phyloP scores from a whole-genome alignment of 1,139 yeast genomes.

The Hanseniaspora gamundiae region DNA sequence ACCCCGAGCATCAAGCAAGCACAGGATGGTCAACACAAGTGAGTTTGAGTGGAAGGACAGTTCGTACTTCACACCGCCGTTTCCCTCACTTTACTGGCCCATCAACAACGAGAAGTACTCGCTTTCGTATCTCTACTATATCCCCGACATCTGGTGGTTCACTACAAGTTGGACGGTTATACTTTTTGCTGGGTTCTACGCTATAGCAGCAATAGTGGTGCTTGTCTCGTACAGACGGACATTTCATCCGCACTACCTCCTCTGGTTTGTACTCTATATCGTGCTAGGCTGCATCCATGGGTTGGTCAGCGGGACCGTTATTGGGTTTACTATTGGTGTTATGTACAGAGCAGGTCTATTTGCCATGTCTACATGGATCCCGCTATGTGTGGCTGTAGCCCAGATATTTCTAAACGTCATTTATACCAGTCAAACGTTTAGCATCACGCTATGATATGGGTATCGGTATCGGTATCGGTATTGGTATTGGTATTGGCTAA shows the following conservation, averaged over 20 bases:
- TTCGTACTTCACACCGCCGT: constrained; percentile 52
- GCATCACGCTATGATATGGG: constrained; percentile 2
- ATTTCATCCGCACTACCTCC: constrained; percentile 1
- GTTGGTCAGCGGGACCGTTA: constrained; percentile 55
- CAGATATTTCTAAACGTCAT: constrained; percentile 55
- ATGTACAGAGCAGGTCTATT: constrained; percentile 67
- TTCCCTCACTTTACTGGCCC: constrained; percentile 80
- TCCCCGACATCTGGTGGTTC: constrained; percentile 72
- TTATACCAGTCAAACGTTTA: constrained; percentile 2
- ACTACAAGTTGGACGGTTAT: constrained; percentile 75
- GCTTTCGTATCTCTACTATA: constrained; percentile 51
- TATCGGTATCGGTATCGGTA: neutral
- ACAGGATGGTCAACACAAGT: neutral
- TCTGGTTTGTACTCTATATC: constrained; percentile 29
- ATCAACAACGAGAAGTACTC: constrained; percentile 31
- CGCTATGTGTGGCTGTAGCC: constrained; percentile 66
- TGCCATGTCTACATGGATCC: constrained; percentile 90
- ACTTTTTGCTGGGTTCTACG: constrained; percentile 49
- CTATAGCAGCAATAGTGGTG: constrained; percentile 55
- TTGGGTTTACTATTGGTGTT: constrained; percentile 57
- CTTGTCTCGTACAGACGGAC: constrained; percentile 3
- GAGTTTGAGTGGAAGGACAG: neutral
- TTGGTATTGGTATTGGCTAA: too few species aligned
- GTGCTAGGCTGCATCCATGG: constrained; percentile 53
- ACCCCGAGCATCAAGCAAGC: neutral